Conservation (phyloP, 2,329 filamentous ascomycete species). For the Xylariaceae sp. region DNA sequence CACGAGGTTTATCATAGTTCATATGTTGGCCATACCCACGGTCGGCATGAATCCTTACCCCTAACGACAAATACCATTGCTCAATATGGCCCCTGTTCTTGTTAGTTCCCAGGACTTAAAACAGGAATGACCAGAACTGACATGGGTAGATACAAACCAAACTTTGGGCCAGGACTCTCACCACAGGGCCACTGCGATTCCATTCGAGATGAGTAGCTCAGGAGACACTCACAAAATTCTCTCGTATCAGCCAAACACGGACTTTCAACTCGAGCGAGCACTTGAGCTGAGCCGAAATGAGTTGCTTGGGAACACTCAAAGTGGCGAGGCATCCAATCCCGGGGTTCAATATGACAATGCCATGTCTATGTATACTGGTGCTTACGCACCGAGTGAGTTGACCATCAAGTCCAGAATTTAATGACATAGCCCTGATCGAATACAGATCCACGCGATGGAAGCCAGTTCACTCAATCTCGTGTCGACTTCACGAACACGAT, state of each 20-base stretch:
- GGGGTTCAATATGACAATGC: constrained; percentile 13
- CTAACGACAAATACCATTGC: constrained; percentile 10
- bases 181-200: background rate
- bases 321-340: constrained; percentile 23
- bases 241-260: constrained; percentile 6
- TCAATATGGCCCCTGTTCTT: constrained; percentile 7
- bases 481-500: constrained; percentile 20
- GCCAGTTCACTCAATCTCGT: constrained; percentile 12
- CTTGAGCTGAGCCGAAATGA: constrained; percentile 20
- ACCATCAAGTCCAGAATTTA: background rate
- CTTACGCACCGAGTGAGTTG: constrained; percentile 24
- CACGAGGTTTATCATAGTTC: background rate
- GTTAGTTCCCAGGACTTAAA: constrained; percentile 7
- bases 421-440: background rate
- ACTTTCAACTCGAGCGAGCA: constrained; percentile 24
- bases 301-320: constrained; percentile 17
- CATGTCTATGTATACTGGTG: constrained; percentile 21
- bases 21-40: constrained; percentile 6
- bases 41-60: constrained; percentile 7
- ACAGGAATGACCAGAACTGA: constrained; percentile 2
- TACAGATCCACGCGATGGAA: constrained; percentile 19
- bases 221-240: constrained; percentile 13
- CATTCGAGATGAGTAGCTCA: background rate
- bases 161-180: background rate
- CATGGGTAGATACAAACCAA: background rate